A percentile compares a stretch with the other conserved stretches of the same genome.
Evolutionary conservation across 169 alveolate genomes (phyloP).

Genomic region (Eimeria mitis): DNA sequence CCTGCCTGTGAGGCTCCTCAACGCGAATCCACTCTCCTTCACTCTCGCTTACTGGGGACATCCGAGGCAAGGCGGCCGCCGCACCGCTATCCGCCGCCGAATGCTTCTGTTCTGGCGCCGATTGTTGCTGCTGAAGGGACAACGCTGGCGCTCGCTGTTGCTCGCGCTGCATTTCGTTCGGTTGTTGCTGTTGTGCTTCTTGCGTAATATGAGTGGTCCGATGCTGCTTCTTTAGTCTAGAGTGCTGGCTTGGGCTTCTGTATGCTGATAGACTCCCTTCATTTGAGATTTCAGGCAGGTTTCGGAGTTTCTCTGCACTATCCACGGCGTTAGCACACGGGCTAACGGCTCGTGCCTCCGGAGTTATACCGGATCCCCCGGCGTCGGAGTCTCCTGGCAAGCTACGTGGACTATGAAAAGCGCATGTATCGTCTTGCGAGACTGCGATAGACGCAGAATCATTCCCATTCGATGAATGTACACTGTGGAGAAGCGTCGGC

Average conservation of each 20-base stretch:
- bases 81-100: not conserved
- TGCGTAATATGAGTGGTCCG: not conserved
- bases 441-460: not conserved
- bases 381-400: constrained; percentile 54
- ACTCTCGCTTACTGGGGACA: constrained; percentile 40
- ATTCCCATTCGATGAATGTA: not conserved
- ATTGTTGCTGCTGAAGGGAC: constrained; percentile 1
- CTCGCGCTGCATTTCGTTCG: not conserved
- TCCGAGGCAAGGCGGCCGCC: not conserved
- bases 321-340: not conserved
- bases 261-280: not conserved
- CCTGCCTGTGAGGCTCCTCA: constrained; percentile 23
- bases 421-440: constrained; percentile 50
- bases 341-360: not conserved
- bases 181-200: constrained; percentile 8
- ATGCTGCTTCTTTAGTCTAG: not conserved
- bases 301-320: not conserved
- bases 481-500: constrained; percentile 9
- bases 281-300: not conserved
- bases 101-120: not conserved
- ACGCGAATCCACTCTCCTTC: constrained; percentile 73
- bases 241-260: not conserved
- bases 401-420: constrained; percentile 72
- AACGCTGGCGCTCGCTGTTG: not conserved
- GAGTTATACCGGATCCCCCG: not conserved